Conservation (phyloP, 257 asterid genomes). For the Agastache rugosa region DNA sequence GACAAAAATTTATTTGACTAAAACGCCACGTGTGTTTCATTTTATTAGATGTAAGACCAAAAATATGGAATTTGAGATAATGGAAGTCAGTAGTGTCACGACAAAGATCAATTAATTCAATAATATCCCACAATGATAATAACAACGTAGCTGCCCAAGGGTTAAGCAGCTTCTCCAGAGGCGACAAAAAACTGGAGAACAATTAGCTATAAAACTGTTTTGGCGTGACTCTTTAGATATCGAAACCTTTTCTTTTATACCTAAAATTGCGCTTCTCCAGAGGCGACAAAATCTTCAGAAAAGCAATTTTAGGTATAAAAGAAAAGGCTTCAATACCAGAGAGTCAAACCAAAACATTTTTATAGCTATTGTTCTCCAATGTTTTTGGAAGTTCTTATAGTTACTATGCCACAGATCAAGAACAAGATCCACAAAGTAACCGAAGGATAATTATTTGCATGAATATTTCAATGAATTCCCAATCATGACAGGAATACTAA, state of each 20-base stretch:
- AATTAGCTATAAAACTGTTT: no score
- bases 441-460: slow-evolving; percentile 14
- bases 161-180: background rate
- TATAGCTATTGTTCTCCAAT: background rate
- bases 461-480: slow-evolving; percentile 7
- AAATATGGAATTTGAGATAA: slow-evolving; percentile 8
- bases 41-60: slow-evolving; percentile 17
- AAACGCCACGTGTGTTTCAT: background rate
- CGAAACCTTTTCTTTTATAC: no score
- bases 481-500: background rate
- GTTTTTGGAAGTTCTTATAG: slow-evolving; percentile 20
- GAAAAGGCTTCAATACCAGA: slow-evolving; percentile 30
- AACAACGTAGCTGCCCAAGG: background rate
- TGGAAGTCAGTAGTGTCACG: slow-evolving; percentile 12
- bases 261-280: no score
- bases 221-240: no score
- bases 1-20: background rate
- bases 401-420: background rate
- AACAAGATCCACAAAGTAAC: slow-evolving; percentile 4
- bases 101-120: slow-evolving; percentile 33
- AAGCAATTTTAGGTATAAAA: slow-evolving; percentile 14
- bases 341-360: slow-evolving; percentile 11
- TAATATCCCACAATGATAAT: background rate
- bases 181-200: background rate
- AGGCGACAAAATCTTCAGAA: slow-evolving; percentile 9